Evolutionary conservation across 345 rosid genomes (phyloP).

Genomic region (Dipteronia sinensis): DNA sequence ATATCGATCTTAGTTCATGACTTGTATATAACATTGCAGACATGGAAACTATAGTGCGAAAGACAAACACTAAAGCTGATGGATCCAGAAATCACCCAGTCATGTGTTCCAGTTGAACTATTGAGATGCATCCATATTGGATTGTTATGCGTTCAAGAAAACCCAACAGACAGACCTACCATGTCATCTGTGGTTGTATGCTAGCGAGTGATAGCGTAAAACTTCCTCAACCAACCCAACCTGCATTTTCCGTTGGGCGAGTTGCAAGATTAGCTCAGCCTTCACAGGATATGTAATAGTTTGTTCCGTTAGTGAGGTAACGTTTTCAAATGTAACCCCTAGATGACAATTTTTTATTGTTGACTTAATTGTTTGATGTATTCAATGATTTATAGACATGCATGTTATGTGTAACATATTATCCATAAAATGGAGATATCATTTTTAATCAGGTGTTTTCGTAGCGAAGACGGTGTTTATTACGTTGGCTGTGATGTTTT

Average conservation of each 20-base stretch:
- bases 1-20: neutral
- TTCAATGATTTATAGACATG: no score
- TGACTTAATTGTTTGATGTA: no score
- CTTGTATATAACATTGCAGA: neutral
- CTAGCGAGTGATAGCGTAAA: slow-evolving; percentile 8
- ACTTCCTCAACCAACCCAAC: slow-evolving; percentile 22
- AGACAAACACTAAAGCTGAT: slow-evolving; percentile 1
- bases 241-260: slow-evolving; percentile 22
- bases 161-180: slow-evolving; percentile 12
- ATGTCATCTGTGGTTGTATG: slow-evolving; percentile 8
- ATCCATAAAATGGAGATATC: no score
- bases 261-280: no score
- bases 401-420: no score
- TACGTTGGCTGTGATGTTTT: no score
- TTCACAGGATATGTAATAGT: no score
- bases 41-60: slow-evolving; percentile 17
- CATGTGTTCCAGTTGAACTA: neutral
- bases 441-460: no score
- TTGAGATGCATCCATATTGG: slow-evolving; percentile 17
- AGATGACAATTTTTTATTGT: no score
- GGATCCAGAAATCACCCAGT: slow-evolving; percentile 28
- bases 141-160: slow-evolving; percentile 24
- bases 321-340: no score
- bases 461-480: no score
- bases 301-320: no score